Base-by-base conservation (phyloP, 73 alveolate species). In the Diophrys sp. region DNA sequence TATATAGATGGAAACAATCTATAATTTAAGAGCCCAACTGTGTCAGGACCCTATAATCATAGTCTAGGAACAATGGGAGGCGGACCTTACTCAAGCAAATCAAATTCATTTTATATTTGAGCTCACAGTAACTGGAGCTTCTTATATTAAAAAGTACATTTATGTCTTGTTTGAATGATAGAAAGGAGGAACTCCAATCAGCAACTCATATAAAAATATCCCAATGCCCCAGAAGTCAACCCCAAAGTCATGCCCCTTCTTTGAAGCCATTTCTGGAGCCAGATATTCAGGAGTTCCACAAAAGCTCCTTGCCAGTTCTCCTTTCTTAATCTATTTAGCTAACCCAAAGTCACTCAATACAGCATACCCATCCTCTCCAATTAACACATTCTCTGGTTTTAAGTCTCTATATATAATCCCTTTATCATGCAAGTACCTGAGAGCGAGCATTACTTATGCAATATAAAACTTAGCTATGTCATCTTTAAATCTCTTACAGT, bases 181-280 rank as follows among this genome's bases (percentile, higher is more conserved):
- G 87, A 94, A 94, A 14, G 98, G 98, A 0, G 98, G 93, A 56
- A 92, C 73, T 23, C 99, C 99, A 68, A 80, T 71, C 44, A 95
- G 70, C 89, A 95, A 73, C 83, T 95, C 99, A 91, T 92, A 94
- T 34, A 81, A 34, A 14, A 94, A 69, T 29, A 94, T 92, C n/a
- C 98, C 98, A 44, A 92, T 82, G 18, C 92, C 84, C 98, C 98
- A 94, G 97, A 97, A 94, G 73, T 94, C 98, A 1, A 91, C 93
- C 53, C 80, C 78, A 53, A 74, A 82, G 73, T 89, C 91, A 87
- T 94, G 93, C 1, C 97, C 98, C 73, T 74, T 77, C 62, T 92
- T 88, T 79, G 44, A 1, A 94, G n/a, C n/a, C n/a, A n/a, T n/a
- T n/a, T n/a, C n/a, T n/a, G n/a, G n/a, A n/a, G n/a, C n/a, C n/a